Evolutionary conservation across 768 basidiomycete species (phyloP), one percentile per base, ranked within the genome.

Genomic region (Daedaleopsis nitida): DNA sequence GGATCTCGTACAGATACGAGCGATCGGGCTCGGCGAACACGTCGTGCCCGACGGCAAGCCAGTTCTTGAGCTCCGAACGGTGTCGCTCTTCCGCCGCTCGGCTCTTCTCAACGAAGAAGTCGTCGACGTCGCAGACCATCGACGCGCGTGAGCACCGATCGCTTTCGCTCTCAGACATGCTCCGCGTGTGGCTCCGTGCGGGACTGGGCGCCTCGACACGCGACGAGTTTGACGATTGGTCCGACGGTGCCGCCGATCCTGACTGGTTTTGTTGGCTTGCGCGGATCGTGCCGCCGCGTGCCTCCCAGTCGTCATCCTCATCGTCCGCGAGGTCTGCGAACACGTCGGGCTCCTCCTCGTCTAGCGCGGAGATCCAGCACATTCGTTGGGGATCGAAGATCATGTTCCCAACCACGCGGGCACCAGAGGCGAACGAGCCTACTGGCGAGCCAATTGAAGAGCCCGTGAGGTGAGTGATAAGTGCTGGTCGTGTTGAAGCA

Each of bases 391-490:
- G 96, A 76, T 99, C 96, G 70, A 99, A 98, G 39, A 94, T 86
- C 96, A 99, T 99, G 79, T 95, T 94, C 48, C 97, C 97, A 19
- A 98, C 96, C 73, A 94, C 87, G 59, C 93, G 86, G 39, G 93
- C 89, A 52, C 91, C 91, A 57, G 86, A 81, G 35, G 87, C 81
- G 69, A 91, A 86, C 32, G 89, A 85, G 48, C 87, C 84, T 32
- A 87, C 83, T 37, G 90, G 91, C 14, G 91, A 92, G 43, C 89
- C 89, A 23, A 92, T 82, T 1, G 89, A 91, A n/a, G 92, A 91
- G 44, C 92, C 92, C 1, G 92, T 91, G 57, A 94, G 83, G 67
- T 96, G 95, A 0, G 96, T 94, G 71, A 99, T 99, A 56, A 99
- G 85, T 16, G 96, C 96, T 8, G 96, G 96, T 27, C 96, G 89